Conservation (phyloP, 2,329 filamentous ascomycete species). For the Colletotrichum tamarilloi region DNA sequence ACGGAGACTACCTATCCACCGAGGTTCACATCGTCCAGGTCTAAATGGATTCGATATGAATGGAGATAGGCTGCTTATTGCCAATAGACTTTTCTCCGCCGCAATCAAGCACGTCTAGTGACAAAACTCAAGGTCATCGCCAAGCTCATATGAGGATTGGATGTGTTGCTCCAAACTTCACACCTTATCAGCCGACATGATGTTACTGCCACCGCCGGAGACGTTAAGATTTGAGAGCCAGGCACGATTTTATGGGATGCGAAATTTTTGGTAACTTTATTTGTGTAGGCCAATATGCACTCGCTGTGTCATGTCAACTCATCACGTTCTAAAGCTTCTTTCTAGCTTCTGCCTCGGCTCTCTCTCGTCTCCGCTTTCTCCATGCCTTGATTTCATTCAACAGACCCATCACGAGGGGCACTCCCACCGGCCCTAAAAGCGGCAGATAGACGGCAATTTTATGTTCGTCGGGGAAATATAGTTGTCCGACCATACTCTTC, state of each 20-base stretch:
- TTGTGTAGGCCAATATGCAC: background rate
- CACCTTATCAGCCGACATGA: background rate
- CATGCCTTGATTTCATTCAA: conserved; percentile 82
- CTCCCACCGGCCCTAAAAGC: conserved; percentile 87
- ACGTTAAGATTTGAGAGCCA: background rate
- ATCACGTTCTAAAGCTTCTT: conserved; percentile 44
- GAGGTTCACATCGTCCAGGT: background rate
- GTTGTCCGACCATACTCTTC: conserved; percentile 98
- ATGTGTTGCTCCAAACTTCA: background rate
- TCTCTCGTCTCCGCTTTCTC: conserved; percentile 59
- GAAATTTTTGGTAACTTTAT: background rate
- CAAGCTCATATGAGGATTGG: background rate
- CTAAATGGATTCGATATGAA: background rate
- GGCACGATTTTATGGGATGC: background rate
- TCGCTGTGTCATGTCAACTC: background rate
- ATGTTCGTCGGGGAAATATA: conserved; percentile 98
- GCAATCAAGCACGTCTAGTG: background rate
- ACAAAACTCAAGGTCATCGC: background rate
- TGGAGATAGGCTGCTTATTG: background rate
- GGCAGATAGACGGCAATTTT: conserved; percentile 97
- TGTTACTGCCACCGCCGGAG: background rate
- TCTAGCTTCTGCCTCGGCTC: conserved; percentile 47
- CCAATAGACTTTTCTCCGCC: background rate
- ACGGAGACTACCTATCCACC: background rate
- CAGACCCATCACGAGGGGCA: conserved; percentile 86